These are phyloP conservation scores for Sophora flavescens DNA, from an alignment of 306 rosid genomes.

Conservation along the genomic window DNA sequence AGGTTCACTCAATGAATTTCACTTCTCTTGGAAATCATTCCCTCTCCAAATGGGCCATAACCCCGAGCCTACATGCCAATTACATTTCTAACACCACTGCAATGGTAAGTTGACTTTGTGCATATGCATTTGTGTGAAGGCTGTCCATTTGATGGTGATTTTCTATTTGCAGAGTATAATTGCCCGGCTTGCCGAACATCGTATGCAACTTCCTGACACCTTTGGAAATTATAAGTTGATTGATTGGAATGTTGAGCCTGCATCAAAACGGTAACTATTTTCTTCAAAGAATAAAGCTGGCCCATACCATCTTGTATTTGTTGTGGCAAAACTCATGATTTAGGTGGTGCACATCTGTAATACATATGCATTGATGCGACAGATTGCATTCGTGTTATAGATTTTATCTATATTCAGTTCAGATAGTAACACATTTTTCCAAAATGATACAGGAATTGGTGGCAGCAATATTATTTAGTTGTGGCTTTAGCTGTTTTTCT, in stretches of 20 bases:
- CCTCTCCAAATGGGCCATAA: slow-evolving; percentile 68
- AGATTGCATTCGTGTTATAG: not conserved
- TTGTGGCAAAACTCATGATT: not conserved
- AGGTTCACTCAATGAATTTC: slow-evolving; percentile 72
- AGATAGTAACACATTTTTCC: slow-evolving; percentile 34
- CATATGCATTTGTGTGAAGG: slow-evolving; percentile 47
- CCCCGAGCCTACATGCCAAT: slow-evolving; percentile 59
- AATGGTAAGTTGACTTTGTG: slow-evolving; percentile 56
- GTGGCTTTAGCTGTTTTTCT: slow-evolving; percentile 57
- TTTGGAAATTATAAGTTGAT: slow-evolving; percentile 78
- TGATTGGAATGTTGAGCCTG: slow-evolving; percentile 70
- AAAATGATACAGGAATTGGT: slow-evolving; percentile 68
- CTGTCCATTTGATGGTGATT: slow-evolving; percentile 36
- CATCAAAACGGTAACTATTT: slow-evolving; percentile 57
- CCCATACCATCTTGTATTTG: not conserved
- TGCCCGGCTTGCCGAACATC: slow-evolving; percentile 69
- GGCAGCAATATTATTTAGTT: slow-evolving; percentile 60
- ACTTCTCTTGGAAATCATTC: slow-evolving; percentile 65
- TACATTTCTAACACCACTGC: slow-evolving; percentile 74
- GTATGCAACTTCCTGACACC: slow-evolving; percentile 68
- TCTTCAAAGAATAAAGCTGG: slow-evolving; percentile 8
- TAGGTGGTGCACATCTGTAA: slow-evolving; percentile 8
- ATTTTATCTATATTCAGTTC: slow-evolving; percentile 32
- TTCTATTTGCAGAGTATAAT: slow-evolving; percentile 65
- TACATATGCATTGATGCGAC: not conserved